Evolutionary conservation across 2,329 filamentous ascomycete species (phyloP), one percentile per base, ranked within the genome.

Genomic region (Ascochyta rabiei): DNA sequence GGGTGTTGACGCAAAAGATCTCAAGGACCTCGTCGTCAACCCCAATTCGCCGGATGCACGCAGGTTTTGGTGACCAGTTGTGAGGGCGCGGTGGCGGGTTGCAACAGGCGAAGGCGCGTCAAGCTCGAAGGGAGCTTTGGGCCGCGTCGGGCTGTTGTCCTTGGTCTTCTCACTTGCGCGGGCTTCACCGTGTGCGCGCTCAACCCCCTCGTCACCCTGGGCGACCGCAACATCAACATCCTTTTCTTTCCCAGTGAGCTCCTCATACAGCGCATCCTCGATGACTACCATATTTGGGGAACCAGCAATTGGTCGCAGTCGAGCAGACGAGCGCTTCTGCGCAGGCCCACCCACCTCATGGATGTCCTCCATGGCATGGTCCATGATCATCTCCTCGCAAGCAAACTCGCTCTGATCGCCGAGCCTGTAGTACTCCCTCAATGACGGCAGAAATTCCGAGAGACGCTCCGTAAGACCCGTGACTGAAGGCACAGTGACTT

Each of bases 401-500:
- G 63, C 59, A 43, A 77, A 74, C 28, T 70, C 71, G 19, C 61
- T 63, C 13, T 71, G 56, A 41, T 70, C 74, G 30, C 74, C 71
- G n/a, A 57, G 18, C 19, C 74, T 69, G 48, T 75, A 72, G 39
- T 77, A 69, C 45, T 75, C 74, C 21, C 67, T 73, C 45, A 82
- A 58, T 9, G 76, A 76, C 5, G 79, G 79, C 16, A 81, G 60
- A 12, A 80, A 68, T 62, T 78, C 76, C 0, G 79, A 80, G 12
- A 81, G 65, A 18, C 78, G 74, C 44, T 79, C 72, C 2, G 79
- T 80, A 7, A 81, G 68, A 10, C 72, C 76, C 24, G 70, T 71
- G 15, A 81, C 73, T 4, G 76, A 80, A 15, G 80, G 80, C 21
- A 82, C 76, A 4, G 75, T 76, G 19, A 81, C 63, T 26, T 75